Evolutionary conservation across 805 yeast species (phyloP).

Genomic region (Kluyveromyces aestuarii): DNA sequence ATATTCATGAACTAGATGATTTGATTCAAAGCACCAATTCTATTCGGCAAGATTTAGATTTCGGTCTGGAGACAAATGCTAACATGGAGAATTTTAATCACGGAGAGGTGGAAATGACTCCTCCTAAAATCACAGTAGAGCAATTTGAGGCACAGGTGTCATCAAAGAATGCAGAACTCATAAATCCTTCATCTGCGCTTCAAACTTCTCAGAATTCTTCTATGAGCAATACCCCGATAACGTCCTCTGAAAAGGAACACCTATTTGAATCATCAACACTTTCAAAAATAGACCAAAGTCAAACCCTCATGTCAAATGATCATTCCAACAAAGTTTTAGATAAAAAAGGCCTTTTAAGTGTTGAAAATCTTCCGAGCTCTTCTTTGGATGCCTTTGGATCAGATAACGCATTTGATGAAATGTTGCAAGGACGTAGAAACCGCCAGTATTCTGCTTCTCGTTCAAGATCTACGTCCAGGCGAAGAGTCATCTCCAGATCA

Average conservation of each 20-base stretch:
- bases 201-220: background rate
- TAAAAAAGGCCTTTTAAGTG: background rate
- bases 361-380: background rate
- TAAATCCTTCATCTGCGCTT: background rate
- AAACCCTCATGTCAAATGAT: background rate
- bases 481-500: constrained; percentile 10
- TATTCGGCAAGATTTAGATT: background rate
- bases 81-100: background rate
- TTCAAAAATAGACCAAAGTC: background rate
- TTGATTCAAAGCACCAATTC: constrained; percentile 5
- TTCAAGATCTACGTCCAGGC: constrained; percentile 9
- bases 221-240: background rate
- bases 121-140: background rate
- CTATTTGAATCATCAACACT: background rate
- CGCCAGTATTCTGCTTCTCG: constrained; percentile 13
- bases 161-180: background rate
- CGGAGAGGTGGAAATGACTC: background rate
- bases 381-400: background rate
- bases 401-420: constrained; percentile 3
- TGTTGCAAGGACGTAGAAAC: constrained; percentile 22
- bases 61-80: background rate
- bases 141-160: background rate
- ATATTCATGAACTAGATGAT: constrained; percentile 17
- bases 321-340: background rate
- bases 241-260: background rate